Base-by-base conservation (phyloP, 257 asterid species). In the Asclepias syriaca region DNA sequence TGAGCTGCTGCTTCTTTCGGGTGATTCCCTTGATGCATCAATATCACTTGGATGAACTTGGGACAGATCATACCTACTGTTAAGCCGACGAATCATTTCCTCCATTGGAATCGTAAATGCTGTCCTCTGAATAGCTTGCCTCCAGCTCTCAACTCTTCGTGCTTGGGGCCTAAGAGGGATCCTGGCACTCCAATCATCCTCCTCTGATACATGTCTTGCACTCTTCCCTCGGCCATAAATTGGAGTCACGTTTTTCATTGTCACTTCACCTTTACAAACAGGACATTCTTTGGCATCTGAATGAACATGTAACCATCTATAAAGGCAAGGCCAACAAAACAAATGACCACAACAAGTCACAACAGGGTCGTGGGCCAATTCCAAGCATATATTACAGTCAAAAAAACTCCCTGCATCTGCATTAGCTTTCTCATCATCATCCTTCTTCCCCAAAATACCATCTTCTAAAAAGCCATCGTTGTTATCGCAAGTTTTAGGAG, bases 331-430 rank as follows among this genome's bases (percentile, higher is more conserved):
- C 99, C 99, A 95, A 74, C 99, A 95, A 79, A 87, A 95, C 78
- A 95, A 84, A 82, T 95, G 99, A 34, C 99, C 99, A 0, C 99
- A 95, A 77, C 97, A 92, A 61, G 99, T 95, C 53, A 95, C 98
- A 37, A 92, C 98, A 8, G 99, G 99, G 58, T 92, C 98, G 77
- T 85, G 86, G 2, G 98, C 87, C 87, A 92, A 80, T 72, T 95
- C 99, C 81, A 95, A 80, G 80, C 99, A 95, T 74, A 95, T 92
- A 79, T 88, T 92, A 82, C 99, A 95, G 67, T 95, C 99, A 22
- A 95, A 95, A 64, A 92, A 90, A 74, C 93, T 81, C 54, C 95
- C 93, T 1, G 85, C 87, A 19, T 91, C 96, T 5, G 84, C 76
- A 45, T 75, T 86, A 67, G 68, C 83, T 72, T 85, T 88, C 32